Base-by-base conservation (phyloP, 2,329 filamentous ascomycete species). In the Penicillium hesseltinei region DNA sequence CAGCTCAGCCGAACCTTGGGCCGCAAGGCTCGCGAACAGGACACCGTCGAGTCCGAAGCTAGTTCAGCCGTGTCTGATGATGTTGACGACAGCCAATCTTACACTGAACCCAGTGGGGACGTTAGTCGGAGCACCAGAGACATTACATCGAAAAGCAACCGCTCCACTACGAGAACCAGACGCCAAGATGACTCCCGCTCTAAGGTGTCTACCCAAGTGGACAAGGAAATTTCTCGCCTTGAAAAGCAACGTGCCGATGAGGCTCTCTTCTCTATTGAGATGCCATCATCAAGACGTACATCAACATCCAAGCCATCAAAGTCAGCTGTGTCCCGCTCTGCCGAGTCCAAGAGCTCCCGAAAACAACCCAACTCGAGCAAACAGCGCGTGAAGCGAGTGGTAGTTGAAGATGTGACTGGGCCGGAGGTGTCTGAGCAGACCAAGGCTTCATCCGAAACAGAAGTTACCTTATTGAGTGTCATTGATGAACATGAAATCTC, bases 391-490 rank as follows among this genome's bases (percentile, higher is more conserved):
- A 77, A 76, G 62, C 68, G 72, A 27, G 71, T 74, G 10, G 62
- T 73, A 36, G 63, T 75, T 35, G 74, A 75, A 48, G 72, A 73
- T 21, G 62, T 67, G 29, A 72, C 63, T 10, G 69, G 70, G 25
- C 68, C 68, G n/a, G 72, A 73, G 6, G 61, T 64, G 7, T 70
- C 71, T 13, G 65, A 69, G 48, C 66, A 70, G 40, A 68, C 65
- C 15, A 69, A 62, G 49, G 67, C 60, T 29, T 67, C 68, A 8
- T 68, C 66, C 33, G 61, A 62, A 10, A 68, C 66, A 5, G 66
- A 71, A 33, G 77, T 83, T 46, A 86, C 84, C 1, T 73, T 83
- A 58, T 66, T 87, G 49, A 86, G 81, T 69, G 78, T 80, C 57
- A 77, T 84, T 58, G 79, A 84, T 65, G 68, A 72, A 56, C 72